Base-by-base conservation (phyloP, 495 filamentous ascomycete species). In the Neurospora discreta region DNA sequence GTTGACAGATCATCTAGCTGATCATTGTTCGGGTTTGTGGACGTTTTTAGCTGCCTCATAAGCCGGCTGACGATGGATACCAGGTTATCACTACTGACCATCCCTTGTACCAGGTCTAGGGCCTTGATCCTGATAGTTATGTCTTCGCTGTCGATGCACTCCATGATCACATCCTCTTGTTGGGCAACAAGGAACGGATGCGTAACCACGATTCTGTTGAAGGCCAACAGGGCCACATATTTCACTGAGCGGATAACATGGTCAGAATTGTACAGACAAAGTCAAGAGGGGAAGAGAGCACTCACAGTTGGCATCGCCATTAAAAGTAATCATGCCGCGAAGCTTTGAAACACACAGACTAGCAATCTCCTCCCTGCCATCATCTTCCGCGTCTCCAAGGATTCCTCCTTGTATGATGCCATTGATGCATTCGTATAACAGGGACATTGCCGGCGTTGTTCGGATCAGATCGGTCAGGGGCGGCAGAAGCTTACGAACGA, bases 401-500 rank as follows among this genome's bases (percentile, higher is more conserved):
- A 99, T 96, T 1, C 95, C 95, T 11, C 95, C 96, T 79, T 97
- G 93, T 42, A 99, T 97, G 72, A 99, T 95, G 23, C 95, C 96
- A 81, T 97, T 98, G 77, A 99, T 97, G 76, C 96, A 99, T 79
- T 99, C 95, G 71, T 99, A 99, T 6, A 98, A 83, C 20, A 99
- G 82, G 6, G 95, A 98, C 95, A 97, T 99, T 10, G 95, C 96
- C 36, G 92, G 90, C 1, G 96, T 98, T 2, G 94, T 97, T 74
- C 90, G 90, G 74, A 99, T 98, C 23, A 99, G 89, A 74, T 91
- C 92, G 1, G 93, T 96, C 70, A 99, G 84, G 20, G 95, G 96
- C n/a, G 94, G 93, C 15, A 98, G 83, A n/a, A 99, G 85, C 79
- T 99, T 99, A 71, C 92, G 91, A 26, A 96, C 89, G 13, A 99